Evolutionary conservation across 2,329 filamentous ascomycete species (phyloP), one percentile per base, ranked within the genome.

Genomic region (Colletotrichum musae): DNA sequence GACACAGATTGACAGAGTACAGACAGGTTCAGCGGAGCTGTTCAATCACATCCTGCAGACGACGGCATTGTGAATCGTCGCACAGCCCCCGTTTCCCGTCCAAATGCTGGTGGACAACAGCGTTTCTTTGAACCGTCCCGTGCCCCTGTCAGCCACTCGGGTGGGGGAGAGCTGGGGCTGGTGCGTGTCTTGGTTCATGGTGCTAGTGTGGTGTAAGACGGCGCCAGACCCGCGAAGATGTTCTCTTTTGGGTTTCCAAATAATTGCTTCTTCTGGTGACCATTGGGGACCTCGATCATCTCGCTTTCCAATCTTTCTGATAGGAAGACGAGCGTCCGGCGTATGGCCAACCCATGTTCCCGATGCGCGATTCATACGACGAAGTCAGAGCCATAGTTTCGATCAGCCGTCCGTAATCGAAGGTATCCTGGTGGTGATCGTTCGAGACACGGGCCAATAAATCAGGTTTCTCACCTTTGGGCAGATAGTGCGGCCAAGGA

Each of bases 351-450:
- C 32, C 32, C 32, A 36, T 5, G 32, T 3, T 56, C 53, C 10
- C 3, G 16, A n/a, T 24, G 32, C 21, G 39, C 48, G 4, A 18
- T 64, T 24, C 10, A 18, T 64, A 43, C 58, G 26, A 53, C 52
- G 16, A 15, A 45, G 36, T 57, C 16, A 39, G 24, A 43, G 26
- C 26, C 32, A 50, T 41, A 24, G 16, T 43, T 26, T 32, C 15
- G 45, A 32, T 36, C 43, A 64, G 36, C n/a, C 39, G 32, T 21
- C 54, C 39, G 18, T 36, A 53, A 39, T 52, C n/a, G 18, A 41
- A 50, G 45, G 56, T 18, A 64, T 45, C 64, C 59, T 57, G 59
- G 24, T 43, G 52, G n/a, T 64, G 64, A 64, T 68, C 59, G 45
- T 18, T 57, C 24, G 36, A 45, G 52, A 51, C 59, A 57, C 36